Conservation (phyloP, 2,329 filamentous ascomycete species). For the Arthroderma sp. region DNA sequence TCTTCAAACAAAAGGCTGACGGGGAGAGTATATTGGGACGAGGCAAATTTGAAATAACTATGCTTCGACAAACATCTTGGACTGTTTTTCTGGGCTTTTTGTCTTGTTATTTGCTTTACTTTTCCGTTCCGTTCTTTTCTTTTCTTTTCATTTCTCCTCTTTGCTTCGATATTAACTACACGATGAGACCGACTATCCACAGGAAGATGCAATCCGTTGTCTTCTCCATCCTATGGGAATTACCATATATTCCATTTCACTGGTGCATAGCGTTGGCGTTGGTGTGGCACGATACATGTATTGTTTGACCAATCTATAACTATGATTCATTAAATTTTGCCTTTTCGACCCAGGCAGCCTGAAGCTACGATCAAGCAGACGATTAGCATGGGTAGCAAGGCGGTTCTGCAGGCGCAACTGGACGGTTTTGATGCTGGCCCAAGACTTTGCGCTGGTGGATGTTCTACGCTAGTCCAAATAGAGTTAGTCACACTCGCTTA, state of each 20-base stretch:
- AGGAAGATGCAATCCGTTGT: neutral
- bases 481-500: constrained; percentile 26
- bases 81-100: no score
- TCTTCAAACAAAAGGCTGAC: no score
- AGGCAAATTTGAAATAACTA: no score
- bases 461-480: constrained; percentile 5
- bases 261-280: constrained; percentile 13
- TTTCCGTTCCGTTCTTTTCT: constrained; percentile 3
- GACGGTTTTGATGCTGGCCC: neutral
- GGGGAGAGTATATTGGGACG: no score
- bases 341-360: no score
- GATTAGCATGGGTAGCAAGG: no score
- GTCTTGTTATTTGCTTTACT: constrained; percentile 1
- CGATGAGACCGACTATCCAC: no score
- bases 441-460: neutral
- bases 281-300: neutral
- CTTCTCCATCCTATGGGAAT: neutral
- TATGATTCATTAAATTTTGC: no score
- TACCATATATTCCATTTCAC: constrained; percentile 15
- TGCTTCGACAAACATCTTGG: no score
- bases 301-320: neutral
- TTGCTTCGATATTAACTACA: neutral
- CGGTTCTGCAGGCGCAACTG: neutral
- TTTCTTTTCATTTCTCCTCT: neutral
- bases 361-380: no score